Percentiles rank a stretch among this genome's conserved stretches.
Conservation (phyloP, 495 filamentous ascomycete species). For the Copromyces sp. region DNA sequence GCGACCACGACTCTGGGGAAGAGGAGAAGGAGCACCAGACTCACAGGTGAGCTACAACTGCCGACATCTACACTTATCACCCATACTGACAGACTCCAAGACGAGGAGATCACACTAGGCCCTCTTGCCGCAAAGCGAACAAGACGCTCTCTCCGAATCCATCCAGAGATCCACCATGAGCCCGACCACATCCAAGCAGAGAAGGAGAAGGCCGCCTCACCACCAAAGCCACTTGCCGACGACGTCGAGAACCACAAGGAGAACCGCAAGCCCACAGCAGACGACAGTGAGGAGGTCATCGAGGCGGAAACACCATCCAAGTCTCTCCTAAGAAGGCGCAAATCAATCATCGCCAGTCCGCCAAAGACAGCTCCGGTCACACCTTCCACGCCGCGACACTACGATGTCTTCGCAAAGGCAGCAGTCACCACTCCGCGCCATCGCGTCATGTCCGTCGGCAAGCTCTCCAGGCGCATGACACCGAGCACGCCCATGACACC, state of each 20-base stretch:
- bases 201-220: conserved; percentile 44
- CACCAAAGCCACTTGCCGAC: conserved; percentile 11
- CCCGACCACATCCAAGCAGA: conserved; percentile 1
- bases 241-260: neutral
- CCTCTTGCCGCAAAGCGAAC: conserved; percentile 47
- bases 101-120: conserved; percentile 16
- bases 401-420: conserved; percentile 38
- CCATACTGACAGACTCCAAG: conserved; percentile 22
- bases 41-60: conserved; percentile 44
- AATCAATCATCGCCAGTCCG: neutral
- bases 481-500: conserved; percentile 56
- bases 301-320: neutral
- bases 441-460: conserved; percentile 40
- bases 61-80: conserved; percentile 6
- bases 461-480: conserved; percentile 41
- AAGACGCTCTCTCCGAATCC: conserved; percentile 35
- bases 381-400: conserved; percentile 52
- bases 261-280: neutral
- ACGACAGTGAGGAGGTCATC: neutral
- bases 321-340: neutral
- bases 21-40: conserved; percentile 49
- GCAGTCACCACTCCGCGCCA: conserved; percentile 34
- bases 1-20: conserved; percentile 60
- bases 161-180: neutral
- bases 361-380: conserved; percentile 39